These are phyloP conservation scores for Albatrellus ellisii DNA, from an alignment of 768 basidiomycete genomes.

Conservation along the genomic window DNA sequence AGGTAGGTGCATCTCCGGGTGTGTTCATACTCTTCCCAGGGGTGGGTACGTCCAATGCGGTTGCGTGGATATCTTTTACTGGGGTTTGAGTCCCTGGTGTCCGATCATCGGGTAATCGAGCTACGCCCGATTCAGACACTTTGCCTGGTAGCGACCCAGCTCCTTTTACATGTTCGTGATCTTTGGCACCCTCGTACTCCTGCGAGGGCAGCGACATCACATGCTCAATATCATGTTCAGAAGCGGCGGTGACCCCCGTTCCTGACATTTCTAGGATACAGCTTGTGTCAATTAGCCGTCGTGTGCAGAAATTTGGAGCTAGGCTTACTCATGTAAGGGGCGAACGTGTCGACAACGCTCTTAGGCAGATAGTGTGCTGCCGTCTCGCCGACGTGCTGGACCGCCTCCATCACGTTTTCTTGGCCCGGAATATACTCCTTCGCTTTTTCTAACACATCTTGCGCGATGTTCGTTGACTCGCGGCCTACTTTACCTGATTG, in stretches of 20 bases:
- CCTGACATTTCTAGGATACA: not conserved
- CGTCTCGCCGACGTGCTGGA: conserved; percentile 2
- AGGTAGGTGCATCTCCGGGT: too few relatives aligned
- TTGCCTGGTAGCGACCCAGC: not conserved
- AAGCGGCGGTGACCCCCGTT: not conserved
- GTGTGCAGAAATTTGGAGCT: not conserved
- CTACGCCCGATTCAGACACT: not conserved
- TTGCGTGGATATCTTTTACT: not conserved
- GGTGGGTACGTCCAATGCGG: not conserved
- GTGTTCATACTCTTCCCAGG: too few relatives aligned
- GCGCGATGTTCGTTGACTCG: not conserved
- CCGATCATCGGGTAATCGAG: conserved; percentile 1
- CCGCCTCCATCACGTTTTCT: not conserved
- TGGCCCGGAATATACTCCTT: not conserved
- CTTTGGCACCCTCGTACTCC: not conserved
- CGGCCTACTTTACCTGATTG: not conserved
- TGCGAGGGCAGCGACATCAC: not conserved
- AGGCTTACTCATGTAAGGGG: conserved; percentile 16
- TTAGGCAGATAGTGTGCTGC: conserved; percentile 13
- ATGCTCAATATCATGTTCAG: not conserved
- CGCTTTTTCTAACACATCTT: not conserved
- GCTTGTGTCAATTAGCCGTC: not conserved
- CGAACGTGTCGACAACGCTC: conserved; percentile 15
- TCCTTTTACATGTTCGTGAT: not conserved
- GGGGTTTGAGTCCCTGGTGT: not conserved